Evolutionary conservation across 2,329 filamentous ascomycete genomes (phyloP).

Genomic region (Claviceps monticola): DNA sequence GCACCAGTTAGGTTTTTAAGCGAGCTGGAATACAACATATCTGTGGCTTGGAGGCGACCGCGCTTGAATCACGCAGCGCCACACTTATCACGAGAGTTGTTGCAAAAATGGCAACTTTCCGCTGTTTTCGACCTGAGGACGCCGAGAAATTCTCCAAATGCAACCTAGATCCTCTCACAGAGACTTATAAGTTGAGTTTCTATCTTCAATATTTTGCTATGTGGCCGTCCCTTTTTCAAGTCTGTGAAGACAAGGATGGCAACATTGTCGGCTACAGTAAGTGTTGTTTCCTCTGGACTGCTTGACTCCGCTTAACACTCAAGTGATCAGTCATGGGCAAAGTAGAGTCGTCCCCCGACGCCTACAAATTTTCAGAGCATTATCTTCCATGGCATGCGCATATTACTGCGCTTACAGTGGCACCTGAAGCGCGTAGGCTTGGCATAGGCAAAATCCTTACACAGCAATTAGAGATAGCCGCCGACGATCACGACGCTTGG

Average conservation of each 20-base stretch:
- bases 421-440: conserved; percentile 70
- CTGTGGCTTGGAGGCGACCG: neutral
- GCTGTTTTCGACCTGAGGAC: conserved; percentile 72
- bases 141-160: conserved; percentile 83
- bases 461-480: conserved; percentile 65
- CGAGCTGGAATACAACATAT: neutral
- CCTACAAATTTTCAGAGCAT: conserved; percentile 63
- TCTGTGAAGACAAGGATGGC: conserved; percentile 75
- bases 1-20: neutral
- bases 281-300: conserved; percentile 14
- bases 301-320: conserved; percentile 13
- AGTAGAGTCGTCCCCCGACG: conserved; percentile 71
- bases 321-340: conserved; percentile 79
- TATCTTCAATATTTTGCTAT: conserved; percentile 92
- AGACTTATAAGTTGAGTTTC: conserved; percentile 91
- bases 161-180: conserved; percentile 92
- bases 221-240: conserved; percentile 91
- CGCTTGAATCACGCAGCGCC: neutral
- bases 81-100: neutral
- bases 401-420: conserved; percentile 88
- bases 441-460: conserved; percentile 79
- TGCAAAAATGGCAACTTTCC: conserved; percentile 61
- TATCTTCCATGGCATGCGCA: conserved; percentile 99
- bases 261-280: conserved; percentile 89
- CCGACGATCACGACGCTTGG: conserved; percentile 74